Evolutionary conservation across 495 filamentous ascomycete genomes (phyloP), one percentile per base, ranked within the genome.

Genomic region (Aspergillus cavernicola): DNA sequence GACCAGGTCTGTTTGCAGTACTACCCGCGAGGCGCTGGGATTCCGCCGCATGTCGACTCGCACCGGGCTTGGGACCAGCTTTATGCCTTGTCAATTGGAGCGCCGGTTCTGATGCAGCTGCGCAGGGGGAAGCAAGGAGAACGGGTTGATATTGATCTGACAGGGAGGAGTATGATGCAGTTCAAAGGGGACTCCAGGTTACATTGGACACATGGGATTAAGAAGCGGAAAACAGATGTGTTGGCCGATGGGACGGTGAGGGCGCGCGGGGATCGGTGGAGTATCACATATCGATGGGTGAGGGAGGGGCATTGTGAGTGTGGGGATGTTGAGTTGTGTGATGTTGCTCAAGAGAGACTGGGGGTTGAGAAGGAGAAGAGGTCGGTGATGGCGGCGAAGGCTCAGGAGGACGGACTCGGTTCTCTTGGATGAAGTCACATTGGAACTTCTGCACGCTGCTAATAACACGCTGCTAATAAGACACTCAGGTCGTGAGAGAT

Each of bases 1-100:
- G 70, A 73, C 31, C 70, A 73, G 54, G 70, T 73, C 50, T 71
- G 70, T 57, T 55, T 73, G 49, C 70, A 73, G 59, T 73, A 66
- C 39, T 73, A 73, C 54, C 68, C 70, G 19, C 70, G 68, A 2
- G 70, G 70, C 13, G 56, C 60, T 10, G 70, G 70, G n/a, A 73
- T 73, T 38, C 70, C 70, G 24, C 70, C 70, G 16, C 70, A 73
- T 50, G 67, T 70, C 41, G 70, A 73, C 51, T 62, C 68, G 16
- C 70, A 73, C 50, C 52, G 48, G 28, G 59, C 65, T 10, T 73
- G 65, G 55, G 70, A 73, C 32, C 70, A 73, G 58, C 68, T 73
- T 9, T 73, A 73, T 39, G 70, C 70, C 31, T 43, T 73, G 15
- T 69, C 65, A 1, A 38, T 73, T 12, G 70, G 70, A 4, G 66